Conservation (phyloP, 116 monocot species). For the Zostera marina region DNA sequence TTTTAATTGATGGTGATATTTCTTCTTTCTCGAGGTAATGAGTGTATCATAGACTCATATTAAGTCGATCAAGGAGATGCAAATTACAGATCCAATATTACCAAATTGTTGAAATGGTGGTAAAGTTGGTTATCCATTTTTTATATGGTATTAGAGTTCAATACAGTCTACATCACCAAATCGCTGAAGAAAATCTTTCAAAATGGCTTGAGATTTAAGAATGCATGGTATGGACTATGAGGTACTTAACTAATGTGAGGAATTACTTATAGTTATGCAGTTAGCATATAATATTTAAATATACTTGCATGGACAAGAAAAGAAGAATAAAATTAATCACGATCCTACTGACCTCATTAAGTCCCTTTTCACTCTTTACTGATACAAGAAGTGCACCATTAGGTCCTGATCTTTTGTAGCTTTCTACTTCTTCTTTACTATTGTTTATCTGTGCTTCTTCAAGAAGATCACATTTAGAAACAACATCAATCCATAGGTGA, state of each 20-base stretch:
- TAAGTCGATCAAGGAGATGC: no score
- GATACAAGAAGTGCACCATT: slow-evolving; percentile 55
- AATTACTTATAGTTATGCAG: not conserved
- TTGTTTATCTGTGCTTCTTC: slow-evolving; percentile 7
- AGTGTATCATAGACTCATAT: no score
- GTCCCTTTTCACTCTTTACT: slow-evolving; percentile 37
- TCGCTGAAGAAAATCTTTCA: no score
- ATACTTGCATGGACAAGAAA: no score
- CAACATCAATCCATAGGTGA: slow-evolving; percentile 80
- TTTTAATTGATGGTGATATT: no score
- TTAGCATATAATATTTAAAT: no score
- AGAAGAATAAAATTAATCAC: not conserved
- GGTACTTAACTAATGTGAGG: not conserved
- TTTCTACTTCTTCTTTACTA: slow-evolving; percentile 25
- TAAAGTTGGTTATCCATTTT: no score
- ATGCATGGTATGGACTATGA: not conserved
- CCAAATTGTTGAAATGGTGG: no score
- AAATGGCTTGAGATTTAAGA: no score
- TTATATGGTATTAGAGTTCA: no score
- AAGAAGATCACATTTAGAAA: slow-evolving; percentile 82
- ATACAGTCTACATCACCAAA: no score
- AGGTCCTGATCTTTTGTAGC: slow-evolving; percentile 58
- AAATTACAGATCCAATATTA: no score
- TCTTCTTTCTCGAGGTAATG: not conserved
- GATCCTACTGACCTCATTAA: slow-evolving; percentile 42